phyloP scores from a whole-genome alignment of 805 yeast species.

The Lipomyces starkeyi region DNA sequence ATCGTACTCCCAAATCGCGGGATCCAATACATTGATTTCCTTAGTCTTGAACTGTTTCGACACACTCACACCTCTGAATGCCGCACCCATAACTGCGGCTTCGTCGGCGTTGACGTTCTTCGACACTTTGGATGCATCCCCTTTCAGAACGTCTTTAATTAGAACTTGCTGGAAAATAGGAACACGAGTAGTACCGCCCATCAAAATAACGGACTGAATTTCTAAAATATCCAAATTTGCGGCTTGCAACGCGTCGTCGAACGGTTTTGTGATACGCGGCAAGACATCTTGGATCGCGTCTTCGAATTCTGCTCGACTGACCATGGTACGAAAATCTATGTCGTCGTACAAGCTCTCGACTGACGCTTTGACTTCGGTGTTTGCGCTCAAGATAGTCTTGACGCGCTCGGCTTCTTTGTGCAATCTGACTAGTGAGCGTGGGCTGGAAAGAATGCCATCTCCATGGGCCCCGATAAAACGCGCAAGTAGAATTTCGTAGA shows the following conservation, averaged over 20 bases:
- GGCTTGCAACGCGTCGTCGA: constrained; percentile 56
- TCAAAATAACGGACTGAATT: constrained; percentile 70
- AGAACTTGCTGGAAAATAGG: constrained; percentile 77
- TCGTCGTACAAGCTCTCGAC: constrained; percentile 79
- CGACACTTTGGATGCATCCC: constrained; percentile 65
- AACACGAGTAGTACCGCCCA: constrained; percentile 91
- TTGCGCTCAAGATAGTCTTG: constrained; percentile 85
- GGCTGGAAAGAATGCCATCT: constrained; percentile 52
- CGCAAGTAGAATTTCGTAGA: constrained; percentile 64
- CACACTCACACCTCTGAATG: constrained; percentile 78
- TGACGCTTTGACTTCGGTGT: constrained; percentile 74
- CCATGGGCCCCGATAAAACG: constrained; percentile 60
- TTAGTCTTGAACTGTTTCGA: constrained; percentile 71
- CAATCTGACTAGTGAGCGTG: constrained; percentile 68
- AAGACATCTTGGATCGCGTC: constrained; percentile 54
- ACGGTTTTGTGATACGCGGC: constrained; percentile 59
- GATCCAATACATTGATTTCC: constrained; percentile 65
- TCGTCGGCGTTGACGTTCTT: constrained; percentile 95
- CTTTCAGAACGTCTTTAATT: constrained; percentile 29
- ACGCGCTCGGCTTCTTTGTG: constrained; percentile 88
- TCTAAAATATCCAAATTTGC: constrained; percentile 45
- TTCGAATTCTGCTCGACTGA: constrained; percentile 87
- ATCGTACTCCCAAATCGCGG: constrained; percentile 57
- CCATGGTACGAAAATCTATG: constrained; percentile 66
- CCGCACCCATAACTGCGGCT: constrained; percentile 87